Evolutionary conservation across 108 stramenopile genomes (phyloP).

Genomic region (Chaetoceros tenuissimus): DNA sequence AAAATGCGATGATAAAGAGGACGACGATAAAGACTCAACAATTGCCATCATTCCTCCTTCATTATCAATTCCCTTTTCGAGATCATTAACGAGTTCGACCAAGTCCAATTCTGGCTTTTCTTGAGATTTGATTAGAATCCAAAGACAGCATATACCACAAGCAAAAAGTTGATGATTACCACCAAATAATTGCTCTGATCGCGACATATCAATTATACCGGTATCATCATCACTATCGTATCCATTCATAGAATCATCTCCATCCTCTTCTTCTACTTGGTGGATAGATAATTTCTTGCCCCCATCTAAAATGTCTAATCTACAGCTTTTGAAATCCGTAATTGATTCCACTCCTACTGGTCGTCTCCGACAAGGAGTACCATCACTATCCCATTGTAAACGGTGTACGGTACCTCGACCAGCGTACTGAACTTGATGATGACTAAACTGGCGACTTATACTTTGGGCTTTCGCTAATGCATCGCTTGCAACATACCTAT

Average conservation of each 20-base stretch:
- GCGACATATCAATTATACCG: conserved; percentile 70
- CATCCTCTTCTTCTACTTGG: conserved; percentile 17
- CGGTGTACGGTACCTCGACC: conserved; percentile 85
- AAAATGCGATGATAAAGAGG: conserved; percentile 8
- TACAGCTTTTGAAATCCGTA: conserved; percentile 1
- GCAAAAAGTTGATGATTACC: conserved; percentile 67
- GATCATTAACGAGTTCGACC: conserved; percentile 31
- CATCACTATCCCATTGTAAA: conserved; percentile 59
- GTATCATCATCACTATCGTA: conserved; percentile 56
- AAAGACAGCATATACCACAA: conserved; percentile 62
- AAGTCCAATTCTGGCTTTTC: conserved; percentile 42
- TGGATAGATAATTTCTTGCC: conserved; percentile 45
- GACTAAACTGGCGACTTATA: conserved; percentile 74
- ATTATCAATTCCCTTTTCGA: conserved; percentile 44
- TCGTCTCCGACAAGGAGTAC: conserved; percentile 42
- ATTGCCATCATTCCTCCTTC: conserved; percentile 30
- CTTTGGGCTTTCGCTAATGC: conserved; percentile 72
- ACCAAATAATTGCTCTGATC: conserved; percentile 71
- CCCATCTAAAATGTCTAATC: conserved; percentile 48
- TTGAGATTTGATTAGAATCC: conserved; percentile 47
- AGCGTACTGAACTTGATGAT: conserved; percentile 87
- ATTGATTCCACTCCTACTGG: conserved; percentile 14
- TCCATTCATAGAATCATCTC: conserved; percentile 5
- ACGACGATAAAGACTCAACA: conserved; percentile 1
- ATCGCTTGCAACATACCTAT: conserved; percentile 81